Evolutionary conservation across 2,329 filamentous ascomycete genomes (phyloP).

Genomic region (Talaromyces pinophilus): DNA sequence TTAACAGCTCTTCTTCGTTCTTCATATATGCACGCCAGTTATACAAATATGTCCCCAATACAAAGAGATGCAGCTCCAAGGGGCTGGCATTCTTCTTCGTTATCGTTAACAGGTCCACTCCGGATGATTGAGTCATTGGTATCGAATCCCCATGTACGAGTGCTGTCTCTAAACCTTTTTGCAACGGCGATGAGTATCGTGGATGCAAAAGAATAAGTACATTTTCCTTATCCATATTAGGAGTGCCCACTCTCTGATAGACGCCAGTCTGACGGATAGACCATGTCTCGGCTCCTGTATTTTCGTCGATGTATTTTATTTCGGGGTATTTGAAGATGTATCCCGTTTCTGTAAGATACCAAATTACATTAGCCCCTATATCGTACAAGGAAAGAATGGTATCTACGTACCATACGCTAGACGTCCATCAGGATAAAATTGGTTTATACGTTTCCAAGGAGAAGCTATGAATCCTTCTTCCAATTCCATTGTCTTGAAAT

Average conservation of each 20-base stretch:
- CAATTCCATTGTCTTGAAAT: not conserved
- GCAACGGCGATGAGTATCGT: not conserved
- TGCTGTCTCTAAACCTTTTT: not conserved
- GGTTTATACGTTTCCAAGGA: not conserved
- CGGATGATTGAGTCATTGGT: not conserved
- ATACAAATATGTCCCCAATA: not conserved
- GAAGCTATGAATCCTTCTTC: constrained; percentile 3
- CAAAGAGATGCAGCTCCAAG: not conserved
- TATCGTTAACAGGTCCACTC: not conserved
- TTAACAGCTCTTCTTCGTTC: not conserved
- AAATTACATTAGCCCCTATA: too few species aligned
- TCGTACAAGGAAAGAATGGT: too few species aligned
- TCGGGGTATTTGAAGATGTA: constrained; percentile 36
- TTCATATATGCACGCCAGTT: constrained; percentile 3
- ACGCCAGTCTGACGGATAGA: constrained; percentile 35
- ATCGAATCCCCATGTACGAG: not conserved
- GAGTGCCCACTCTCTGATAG: constrained; percentile 30
- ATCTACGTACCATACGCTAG: not conserved
- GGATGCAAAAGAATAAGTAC: not conserved
- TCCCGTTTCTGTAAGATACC: constrained; percentile 24
- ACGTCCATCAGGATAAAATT: not conserved
- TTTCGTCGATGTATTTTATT: constrained; percentile 25
- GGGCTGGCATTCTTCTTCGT: not conserved
- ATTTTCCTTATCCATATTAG: not conserved
- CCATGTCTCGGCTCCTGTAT: constrained; percentile 28